Evolutionary conservation across 2,329 filamentous ascomycete species (phyloP), one percentile per base, ranked within the genome.

Genomic region (Sporothrix phasma): DNA sequence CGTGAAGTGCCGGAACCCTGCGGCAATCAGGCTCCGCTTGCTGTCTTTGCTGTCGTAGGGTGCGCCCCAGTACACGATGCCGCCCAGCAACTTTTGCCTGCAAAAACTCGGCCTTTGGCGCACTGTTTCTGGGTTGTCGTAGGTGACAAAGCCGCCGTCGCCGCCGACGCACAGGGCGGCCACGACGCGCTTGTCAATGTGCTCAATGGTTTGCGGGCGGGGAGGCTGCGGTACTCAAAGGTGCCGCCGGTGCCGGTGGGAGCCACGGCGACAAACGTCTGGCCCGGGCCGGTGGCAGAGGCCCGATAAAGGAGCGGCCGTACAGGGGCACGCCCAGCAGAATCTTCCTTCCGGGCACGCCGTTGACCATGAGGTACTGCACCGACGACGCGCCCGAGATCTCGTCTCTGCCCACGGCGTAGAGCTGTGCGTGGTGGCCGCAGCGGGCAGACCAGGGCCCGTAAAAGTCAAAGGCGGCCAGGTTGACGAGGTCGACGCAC

Each of bases 61-160:
- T n/a, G 86, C 88, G 62, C 88, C 86, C 88, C 88, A 92, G 74
- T 92, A 94, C 73, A 92, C 93, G 8, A 94, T 75, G 0, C 90
- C 90, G 31, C 86, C 89, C 19, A 94, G 77, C 31, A 83, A 82
- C 69, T 87, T 86, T 69, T 88, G 82, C 70, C 84, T 87, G 73
- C 86, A 89, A 73, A 87, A 93, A 6, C 79, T 77, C 1, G 88
- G 90, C 76, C 94, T 94, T 73, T 86, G 82, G 74, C 82, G 81
- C 39, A 93, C 89, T 2, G 89, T 92, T 49, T 87, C 83, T 3
- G 87, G 85, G 68, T 88, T 92, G 73, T 94, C 90, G 72, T 93
- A 94, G 1, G 84, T 88, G 47, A 93, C 84, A 68, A 92, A 92
- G 0, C 88, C 89, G 3, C 88, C 88, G 69, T 91, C 88, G 1